phyloP scores from a whole-genome alignment of 768 basidiomycete species.

The Coprinopsis marcescibilis region DNA sequence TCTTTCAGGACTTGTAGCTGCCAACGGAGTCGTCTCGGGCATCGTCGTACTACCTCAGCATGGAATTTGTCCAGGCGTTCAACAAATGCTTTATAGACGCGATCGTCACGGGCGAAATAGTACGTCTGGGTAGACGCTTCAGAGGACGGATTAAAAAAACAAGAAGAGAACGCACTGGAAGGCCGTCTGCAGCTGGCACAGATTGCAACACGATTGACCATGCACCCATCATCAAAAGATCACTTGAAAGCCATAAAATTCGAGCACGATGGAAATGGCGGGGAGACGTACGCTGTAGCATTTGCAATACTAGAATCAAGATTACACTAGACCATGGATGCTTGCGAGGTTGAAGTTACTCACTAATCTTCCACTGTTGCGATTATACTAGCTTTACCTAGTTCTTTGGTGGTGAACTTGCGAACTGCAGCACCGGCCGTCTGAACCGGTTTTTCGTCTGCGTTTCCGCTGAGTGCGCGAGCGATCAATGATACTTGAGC shows the following conservation, averaged over 20 bases:
- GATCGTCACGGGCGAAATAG: conserved; percentile 90
- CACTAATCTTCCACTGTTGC: conserved; percentile 89
- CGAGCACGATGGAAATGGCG: neutral
- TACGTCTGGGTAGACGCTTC: conserved; percentile 48
- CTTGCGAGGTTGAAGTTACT: conserved; percentile 22
- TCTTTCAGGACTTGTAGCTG: conserved; percentile 61
- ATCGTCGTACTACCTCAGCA: conserved; percentile 38
- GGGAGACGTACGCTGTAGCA: conserved; percentile 52
- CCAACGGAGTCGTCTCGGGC: conserved; percentile 59
- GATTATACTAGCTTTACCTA: conserved; percentile 73
- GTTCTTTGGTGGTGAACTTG: conserved; percentile 81
- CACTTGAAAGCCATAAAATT: conserved; percentile 26
- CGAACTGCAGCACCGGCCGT: conserved; percentile 73
- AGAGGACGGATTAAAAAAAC: neutral
- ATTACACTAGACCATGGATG: conserved; percentile 3
- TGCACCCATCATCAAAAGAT: conserved; percentile 75
- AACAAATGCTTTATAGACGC: conserved; percentile 69
- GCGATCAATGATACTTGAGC: conserved; percentile 63
- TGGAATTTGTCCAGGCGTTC: conserved; percentile 42
- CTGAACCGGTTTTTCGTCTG: conserved; percentile 66
- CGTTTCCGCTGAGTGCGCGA: conserved; percentile 62
- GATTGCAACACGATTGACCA: conserved; percentile 65
- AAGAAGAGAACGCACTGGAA: conserved; percentile 53
- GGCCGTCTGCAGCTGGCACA: conserved; percentile 50
- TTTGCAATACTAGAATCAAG: conserved; percentile 66